Percentiles rank a stretch among this genome's conserved stretches.
These are phyloP conservation scores for Phlebopus sp. DNA, from an alignment of 1,284 basidiomycete species.

Conservation along the genomic window DNA sequence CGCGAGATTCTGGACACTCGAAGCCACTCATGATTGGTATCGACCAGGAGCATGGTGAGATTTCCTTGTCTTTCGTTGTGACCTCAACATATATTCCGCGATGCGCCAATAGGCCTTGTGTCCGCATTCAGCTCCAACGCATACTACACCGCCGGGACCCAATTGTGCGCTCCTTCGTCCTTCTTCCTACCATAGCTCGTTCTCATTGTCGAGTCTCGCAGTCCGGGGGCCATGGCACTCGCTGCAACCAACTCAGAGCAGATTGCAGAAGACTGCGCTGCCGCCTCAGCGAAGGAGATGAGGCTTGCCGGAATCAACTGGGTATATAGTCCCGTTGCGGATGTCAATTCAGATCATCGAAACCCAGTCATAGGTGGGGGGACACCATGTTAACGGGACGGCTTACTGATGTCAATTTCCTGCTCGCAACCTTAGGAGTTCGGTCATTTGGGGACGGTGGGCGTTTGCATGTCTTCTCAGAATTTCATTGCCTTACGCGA, in stretches of 20 bases:
- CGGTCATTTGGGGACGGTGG: slow-evolving; percentile 67
- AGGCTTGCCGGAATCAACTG: slow-evolving; percentile 64
- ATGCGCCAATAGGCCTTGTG: slow-evolving; percentile 47
- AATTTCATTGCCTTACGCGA: not conserved
- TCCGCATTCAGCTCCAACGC: slow-evolving; percentile 56
- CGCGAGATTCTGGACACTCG: slow-evolving; percentile 53
- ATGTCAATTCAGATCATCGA: slow-evolving; percentile 62
- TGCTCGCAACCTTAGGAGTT: slow-evolving; percentile 43
- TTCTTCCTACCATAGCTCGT: not conserved
- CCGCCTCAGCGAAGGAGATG: slow-evolving; percentile 53
- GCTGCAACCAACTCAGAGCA: slow-evolving; percentile 51
- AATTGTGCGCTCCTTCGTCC: slow-evolving; percentile 49
- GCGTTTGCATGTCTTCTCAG: not conserved
- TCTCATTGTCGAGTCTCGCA: slow-evolving; percentile 24
- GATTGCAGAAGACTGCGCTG: slow-evolving; percentile 46
- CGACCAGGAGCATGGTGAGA: slow-evolving; percentile 67
- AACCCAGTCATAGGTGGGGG: slow-evolving; percentile 68
- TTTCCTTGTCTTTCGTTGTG: not conserved
- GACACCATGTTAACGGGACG: not conserved
- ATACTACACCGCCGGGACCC: slow-evolving; percentile 48
- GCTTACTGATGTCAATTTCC: not conserved
- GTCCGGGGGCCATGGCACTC: slow-evolving; percentile 71
- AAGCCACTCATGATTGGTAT: slow-evolving; percentile 62
- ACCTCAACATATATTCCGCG: not conserved
- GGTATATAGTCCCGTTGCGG: slow-evolving; percentile 67